phyloP scores from a whole-genome alignment of 73 alveolate genomes.

The Uronychia setigera region DNA sequence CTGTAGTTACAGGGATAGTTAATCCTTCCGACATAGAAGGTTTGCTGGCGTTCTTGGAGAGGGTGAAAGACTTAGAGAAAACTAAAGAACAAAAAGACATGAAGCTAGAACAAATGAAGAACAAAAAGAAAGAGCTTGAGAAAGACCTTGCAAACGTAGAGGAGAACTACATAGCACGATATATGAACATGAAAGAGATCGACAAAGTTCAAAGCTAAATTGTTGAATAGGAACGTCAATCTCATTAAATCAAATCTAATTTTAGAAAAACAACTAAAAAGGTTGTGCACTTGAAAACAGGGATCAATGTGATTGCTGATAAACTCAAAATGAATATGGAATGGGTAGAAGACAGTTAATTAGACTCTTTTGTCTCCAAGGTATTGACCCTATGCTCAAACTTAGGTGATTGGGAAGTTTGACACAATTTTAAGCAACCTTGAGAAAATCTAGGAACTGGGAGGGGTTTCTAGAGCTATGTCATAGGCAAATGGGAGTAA shows the following conservation, averaged over 20 bases:
- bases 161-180: neutral
- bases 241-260: neutral
- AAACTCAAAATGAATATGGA: neutral
- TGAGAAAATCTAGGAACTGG: neutral
- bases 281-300: neutral
- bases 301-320: neutral
- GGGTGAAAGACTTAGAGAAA: slow-evolving; percentile 37
- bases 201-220: neutral
- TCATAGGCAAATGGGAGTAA: too few species aligned
- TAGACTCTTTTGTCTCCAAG: neutral
- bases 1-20: slow-evolving; percentile 50
- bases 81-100: slow-evolving; percentile 33
- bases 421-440: neutral
- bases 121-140: slow-evolving; percentile 39
- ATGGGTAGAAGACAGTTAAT: neutral
- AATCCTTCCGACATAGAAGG: slow-evolving; percentile 62
- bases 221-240: neutral
- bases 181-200: neutral
- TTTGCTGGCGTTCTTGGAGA: slow-evolving; percentile 33
- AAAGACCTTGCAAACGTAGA: slow-evolving; percentile 10
- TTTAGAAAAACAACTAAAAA: neutral
- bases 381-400: neutral
- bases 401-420: neutral
- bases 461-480: too few species aligned
- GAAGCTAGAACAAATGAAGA: slow-evolving; percentile 38